Conservation (phyloP, 306 rosid genomes). For the Sesbania bispinosa region DNA sequence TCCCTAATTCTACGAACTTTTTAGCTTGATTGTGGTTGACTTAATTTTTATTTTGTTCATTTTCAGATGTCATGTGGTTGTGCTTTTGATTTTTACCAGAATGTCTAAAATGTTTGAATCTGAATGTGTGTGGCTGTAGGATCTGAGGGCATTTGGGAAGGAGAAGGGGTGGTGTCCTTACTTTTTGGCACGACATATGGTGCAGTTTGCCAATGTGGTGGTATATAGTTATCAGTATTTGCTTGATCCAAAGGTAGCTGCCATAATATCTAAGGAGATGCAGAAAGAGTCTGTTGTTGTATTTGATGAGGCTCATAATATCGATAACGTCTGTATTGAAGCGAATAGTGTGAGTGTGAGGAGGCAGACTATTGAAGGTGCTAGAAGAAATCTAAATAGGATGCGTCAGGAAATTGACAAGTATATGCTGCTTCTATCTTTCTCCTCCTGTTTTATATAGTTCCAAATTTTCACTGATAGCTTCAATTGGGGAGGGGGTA, state of each 20-base stretch:
- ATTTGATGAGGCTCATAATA: slow-evolving; percentile 95
- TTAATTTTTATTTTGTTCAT: background rate
- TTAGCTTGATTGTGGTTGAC: too few species aligned
- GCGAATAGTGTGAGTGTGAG: slow-evolving; percentile 97
- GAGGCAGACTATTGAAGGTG: slow-evolving; percentile 95
- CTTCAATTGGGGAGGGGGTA: background rate
- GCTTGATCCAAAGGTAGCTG: slow-evolving; percentile 95
- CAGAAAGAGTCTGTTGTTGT: slow-evolving; percentile 93
- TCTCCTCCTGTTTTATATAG: slow-evolving; percentile 2
- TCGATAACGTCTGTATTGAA: slow-evolving; percentile 93
- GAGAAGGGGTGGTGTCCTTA: slow-evolving; percentile 95
- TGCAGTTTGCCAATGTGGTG: slow-evolving; percentile 86
- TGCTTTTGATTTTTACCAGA: background rate
- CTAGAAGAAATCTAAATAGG: slow-evolving; percentile 77
- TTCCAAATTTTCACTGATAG: background rate
- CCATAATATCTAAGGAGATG: slow-evolving; percentile 92
- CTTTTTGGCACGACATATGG: slow-evolving; percentile 93
- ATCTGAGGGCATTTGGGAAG: slow-evolving; percentile 73
- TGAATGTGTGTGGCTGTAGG: slow-evolving; percentile 45
- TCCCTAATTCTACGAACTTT: too few species aligned
- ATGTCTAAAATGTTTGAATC: background rate
- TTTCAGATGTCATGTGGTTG: slow-evolving; percentile 7
- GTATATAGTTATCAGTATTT: slow-evolving; percentile 93
- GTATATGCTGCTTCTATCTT: slow-evolving; percentile 43
- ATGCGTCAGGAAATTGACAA: slow-evolving; percentile 88